These are phyloP conservation scores for Xylaria cubensis DNA, from an alignment of 495 filamentous ascomycete species.

Conservation along the genomic window DNA sequence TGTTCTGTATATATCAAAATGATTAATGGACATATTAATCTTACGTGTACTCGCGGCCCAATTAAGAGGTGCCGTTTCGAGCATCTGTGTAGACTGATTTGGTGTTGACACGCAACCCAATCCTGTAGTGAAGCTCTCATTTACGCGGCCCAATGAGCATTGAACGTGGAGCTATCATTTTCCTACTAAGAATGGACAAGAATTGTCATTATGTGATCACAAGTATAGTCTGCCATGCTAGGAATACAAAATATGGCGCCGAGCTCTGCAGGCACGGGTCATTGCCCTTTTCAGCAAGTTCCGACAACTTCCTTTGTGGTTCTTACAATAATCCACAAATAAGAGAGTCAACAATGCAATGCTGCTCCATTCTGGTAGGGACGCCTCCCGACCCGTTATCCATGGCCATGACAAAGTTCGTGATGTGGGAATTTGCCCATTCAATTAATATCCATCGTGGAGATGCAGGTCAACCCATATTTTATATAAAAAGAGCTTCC, in stretches of 20 bases:
- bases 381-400: neutral
- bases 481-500: neutral
- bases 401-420: neutral
- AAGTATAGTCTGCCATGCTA: neutral
- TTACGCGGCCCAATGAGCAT: constrained; percentile 16
- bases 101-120: neutral
- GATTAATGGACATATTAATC: constrained; percentile 3
- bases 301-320: neutral
- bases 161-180: neutral
- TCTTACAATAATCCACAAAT: constrained; percentile 20
- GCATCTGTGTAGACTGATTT: neutral
- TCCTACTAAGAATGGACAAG: neutral
- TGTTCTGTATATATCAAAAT: constrained; percentile 10
- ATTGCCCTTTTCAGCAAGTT: constrained; percentile 17
- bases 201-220: neutral
- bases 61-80: neutral
- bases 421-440: neutral
- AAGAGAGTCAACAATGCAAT: constrained; percentile 3
- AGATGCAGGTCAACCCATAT: neutral
- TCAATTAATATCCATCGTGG: neutral
- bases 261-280: neutral
- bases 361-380: neutral
- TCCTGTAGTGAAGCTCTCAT: neutral
- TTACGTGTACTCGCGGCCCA: neutral
- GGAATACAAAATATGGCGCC: neutral